Percentiles rank a stretch among this genome's conserved stretches.
Conservation (phyloP, 2,329 filamentous ascomycete genomes). For the Aspergillus phoenicis region DNA sequence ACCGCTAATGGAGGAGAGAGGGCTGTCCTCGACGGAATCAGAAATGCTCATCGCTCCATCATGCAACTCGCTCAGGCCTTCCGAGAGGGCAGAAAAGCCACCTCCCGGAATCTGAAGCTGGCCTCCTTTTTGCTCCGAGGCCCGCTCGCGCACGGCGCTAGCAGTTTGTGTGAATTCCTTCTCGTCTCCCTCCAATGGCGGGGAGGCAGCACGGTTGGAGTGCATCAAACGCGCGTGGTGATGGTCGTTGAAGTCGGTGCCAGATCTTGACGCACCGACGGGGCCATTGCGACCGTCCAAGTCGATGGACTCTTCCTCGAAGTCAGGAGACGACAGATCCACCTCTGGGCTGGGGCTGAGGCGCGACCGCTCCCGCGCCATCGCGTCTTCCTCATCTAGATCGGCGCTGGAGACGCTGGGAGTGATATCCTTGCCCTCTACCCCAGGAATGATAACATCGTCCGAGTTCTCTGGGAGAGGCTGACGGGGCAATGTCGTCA, state of each 20-base stretch:
- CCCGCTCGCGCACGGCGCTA: constrained; percentile 70
- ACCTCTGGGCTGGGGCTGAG: constrained; percentile 91
- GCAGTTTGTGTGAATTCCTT: constrained; percentile 96
- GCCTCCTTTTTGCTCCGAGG: constrained; percentile 41
- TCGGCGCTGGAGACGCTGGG: constrained; percentile 78
- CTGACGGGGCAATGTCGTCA: constrained; percentile 84
- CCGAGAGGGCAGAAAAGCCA: constrained; percentile 40
- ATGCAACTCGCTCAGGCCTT: constrained; percentile 46
- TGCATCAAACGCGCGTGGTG: constrained; percentile 63
- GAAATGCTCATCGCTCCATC: constrained; percentile 32
- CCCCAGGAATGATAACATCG: constrained; percentile 52
- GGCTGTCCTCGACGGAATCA: constrained; percentile 35
- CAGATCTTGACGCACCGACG: constrained; percentile 53
- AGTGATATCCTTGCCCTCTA: constrained; percentile 68
- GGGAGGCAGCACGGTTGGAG: constrained; percentile 74
- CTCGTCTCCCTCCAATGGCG: constrained; percentile 90
- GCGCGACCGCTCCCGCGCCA: constrained; percentile 61
- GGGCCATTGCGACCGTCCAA: constrained; percentile 61
- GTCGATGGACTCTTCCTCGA: constrained; percentile 69
- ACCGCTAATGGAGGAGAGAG: constrained; percentile 33
- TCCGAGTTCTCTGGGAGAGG: constrained; percentile 70
- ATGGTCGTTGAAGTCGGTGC: constrained; percentile 55
- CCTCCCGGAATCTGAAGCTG: constrained; percentile 31
- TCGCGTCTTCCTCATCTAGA: constrained; percentile 70
- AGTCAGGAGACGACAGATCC: constrained; percentile 83